phyloP scores from a whole-genome alignment of 805 yeast species.

The Blastobotrys muscicola region DNA sequence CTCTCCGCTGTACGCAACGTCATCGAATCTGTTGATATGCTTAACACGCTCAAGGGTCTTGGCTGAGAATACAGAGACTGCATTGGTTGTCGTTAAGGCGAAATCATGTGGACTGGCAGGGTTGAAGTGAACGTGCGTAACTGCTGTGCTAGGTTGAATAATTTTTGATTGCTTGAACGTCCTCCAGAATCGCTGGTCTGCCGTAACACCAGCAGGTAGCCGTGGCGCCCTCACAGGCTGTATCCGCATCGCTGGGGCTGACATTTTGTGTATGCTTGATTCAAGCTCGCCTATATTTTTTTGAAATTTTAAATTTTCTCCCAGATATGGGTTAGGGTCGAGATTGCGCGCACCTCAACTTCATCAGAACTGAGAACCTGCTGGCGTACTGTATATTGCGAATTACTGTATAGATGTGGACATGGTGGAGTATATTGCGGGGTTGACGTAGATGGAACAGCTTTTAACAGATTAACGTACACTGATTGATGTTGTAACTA shows the following conservation, averaged over 20 bases:
- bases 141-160: conserved; percentile 88
- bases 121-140: conserved; percentile 78
- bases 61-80: conserved; percentile 89
- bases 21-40: conserved; percentile 81
- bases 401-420: too few relatives aligned
- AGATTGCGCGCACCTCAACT: too few relatives aligned
- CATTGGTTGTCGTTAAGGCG: conserved; percentile 84
- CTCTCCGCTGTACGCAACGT: conserved; percentile 76
- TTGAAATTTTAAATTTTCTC: too few relatives aligned
- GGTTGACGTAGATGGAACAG: too few relatives aligned
- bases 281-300: too few relatives aligned
- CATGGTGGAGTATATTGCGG: too few relatives aligned
- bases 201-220: conserved; percentile 74
- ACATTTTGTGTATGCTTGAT: conserved; percentile 38
- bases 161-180: conserved; percentile 77
- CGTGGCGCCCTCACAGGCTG: conserved; percentile 61
- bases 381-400: too few relatives aligned
- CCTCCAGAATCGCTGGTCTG: conserved; percentile 93
- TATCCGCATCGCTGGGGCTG: conserved; percentile 59
- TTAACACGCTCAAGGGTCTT: conserved; percentile 85
- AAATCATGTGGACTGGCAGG: conserved; percentile 82
- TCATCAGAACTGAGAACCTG: too few relatives aligned
- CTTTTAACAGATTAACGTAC: too few relatives aligned
- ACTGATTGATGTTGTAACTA: too few relatives aligned
- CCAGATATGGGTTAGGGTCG: too few relatives aligned